Evolutionary conservation across 306 rosid species (phyloP), one percentile per base, ranked within the genome.

Genomic region (Trifolium fragiferum): DNA sequence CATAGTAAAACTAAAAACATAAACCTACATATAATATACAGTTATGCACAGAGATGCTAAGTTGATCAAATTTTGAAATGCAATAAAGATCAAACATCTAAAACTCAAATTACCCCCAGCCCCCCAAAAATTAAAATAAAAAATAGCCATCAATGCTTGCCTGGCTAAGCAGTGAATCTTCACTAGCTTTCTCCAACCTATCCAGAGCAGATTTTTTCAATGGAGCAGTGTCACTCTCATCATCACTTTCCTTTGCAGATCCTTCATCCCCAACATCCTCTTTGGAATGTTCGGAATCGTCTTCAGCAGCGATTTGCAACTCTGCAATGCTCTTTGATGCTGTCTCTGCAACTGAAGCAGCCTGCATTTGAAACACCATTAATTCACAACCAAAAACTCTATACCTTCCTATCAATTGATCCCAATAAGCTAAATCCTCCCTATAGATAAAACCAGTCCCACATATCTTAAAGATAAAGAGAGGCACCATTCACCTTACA

Each of bases 101-200:
- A 30, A 49, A 16, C 63, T 50, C 63, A 69, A 67, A 50, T 11
- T 50, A 54, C 43, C 70, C 23, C 18, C 37, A 16, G 1, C 37
- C 19, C 49, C 54, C 76, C 47, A 43, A 35, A 16, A 4, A 15
- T 13, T 50, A 62, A 12, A 3, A n/a, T n/a, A 18, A 40, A 0
- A 53, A 40, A 44, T 25, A 10, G 64, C 50, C 37, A 20, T 30
- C 4, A 27, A 70, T 67, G 69, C 83, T 87, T 90, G 85, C 99
- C 99, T 95, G 96, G 74, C 99, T 86, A 74, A 95, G 81, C 14
- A 90, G 21, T 12, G 99, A 84, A 66, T 95, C 97, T 38, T 86
- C 97, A 72, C 99, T 82, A 62, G 96, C 99, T 74, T 92, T 94
- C 95, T 90, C 99, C 86, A 94, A 82, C 80, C 76, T 92, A 18